Evolutionary conservation across 1,139 yeast genomes (phyloP).

Genomic region (Blastobotrys persicus): DNA sequence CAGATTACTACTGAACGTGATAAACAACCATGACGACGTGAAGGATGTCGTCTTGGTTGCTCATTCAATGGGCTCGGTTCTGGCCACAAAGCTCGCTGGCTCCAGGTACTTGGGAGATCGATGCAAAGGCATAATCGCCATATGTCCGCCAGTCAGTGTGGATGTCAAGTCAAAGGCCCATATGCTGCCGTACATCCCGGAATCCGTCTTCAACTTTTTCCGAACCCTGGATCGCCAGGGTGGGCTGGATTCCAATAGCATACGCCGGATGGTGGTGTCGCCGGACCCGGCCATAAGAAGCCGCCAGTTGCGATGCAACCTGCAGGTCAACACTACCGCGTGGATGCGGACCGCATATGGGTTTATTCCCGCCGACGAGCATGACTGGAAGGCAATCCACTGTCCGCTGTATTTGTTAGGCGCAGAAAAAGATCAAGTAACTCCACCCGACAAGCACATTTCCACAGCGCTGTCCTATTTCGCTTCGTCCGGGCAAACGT

Average conservation of each 20-base stretch:
- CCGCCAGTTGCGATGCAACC: slow-evolving; percentile 68
- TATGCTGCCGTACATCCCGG: slow-evolving; percentile 45
- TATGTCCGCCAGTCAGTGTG: slow-evolving; percentile 56
- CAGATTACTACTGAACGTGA: slow-evolving; percentile 39
- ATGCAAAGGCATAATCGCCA: slow-evolving; percentile 40
- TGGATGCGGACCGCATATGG: slow-evolving; percentile 56
- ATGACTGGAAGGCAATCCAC: slow-evolving; percentile 42
- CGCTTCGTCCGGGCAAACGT: slow-evolving; percentile 18
- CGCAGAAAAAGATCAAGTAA: slow-evolving; percentile 57
- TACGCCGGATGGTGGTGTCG: slow-evolving; percentile 48
- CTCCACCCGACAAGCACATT: slow-evolving; percentile 44
- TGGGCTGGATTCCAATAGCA: slow-evolving; percentile 60
- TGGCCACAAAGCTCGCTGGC: slow-evolving; percentile 50
- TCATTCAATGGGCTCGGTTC: slow-evolving; percentile 73
- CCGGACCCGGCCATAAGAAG: slow-evolving; percentile 39
- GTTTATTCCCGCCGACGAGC: slow-evolving; percentile 44
- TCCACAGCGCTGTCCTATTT: slow-evolving; percentile 29
- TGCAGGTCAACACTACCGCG: slow-evolving; percentile 57
- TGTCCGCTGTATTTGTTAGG: slow-evolving; percentile 51
- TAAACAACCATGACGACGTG: slow-evolving; percentile 19
- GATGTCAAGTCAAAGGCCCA: slow-evolving; percentile 30
- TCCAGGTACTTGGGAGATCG: slow-evolving; percentile 33
- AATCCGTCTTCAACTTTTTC: slow-evolving; percentile 49
- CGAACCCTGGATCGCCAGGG: slow-evolving; percentile 60
- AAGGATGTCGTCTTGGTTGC: slow-evolving; percentile 59